Base-by-base conservation (phyloP, 2,329 filamentous ascomycete genomes). In the Colletotrichum abscissum region DNA sequence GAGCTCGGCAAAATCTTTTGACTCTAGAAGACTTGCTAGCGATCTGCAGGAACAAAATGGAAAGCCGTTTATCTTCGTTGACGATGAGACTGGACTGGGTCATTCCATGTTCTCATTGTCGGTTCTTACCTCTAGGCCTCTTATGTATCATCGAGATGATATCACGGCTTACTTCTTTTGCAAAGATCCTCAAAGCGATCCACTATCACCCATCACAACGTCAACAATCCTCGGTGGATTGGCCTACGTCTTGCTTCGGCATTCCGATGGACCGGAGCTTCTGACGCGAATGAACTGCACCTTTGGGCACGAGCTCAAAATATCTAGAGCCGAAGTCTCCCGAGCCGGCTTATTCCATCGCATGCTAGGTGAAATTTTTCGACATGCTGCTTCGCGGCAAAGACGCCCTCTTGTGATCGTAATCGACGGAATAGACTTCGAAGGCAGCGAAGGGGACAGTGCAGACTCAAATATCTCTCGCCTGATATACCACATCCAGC, bases 131-230 rank as follows among this genome's bases (percentile, higher is more conserved):
- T n/a, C n/a, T n/a, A n/a, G n/a, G 12, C 16, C 6, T n/a, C 2
- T 46, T n/a, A 46, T 6, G 7, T n/a, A 1, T 16, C 0, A 3
- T 19, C 14, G 42, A 46, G 1, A 3, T 0, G 14, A n/a, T 19
- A n/a, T 7, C 19, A 46, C 42, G 42, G 42, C 42, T n/a, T 46
- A 19, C 16, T 46, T 46, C 42, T n/a, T 46, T n/a, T 46, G 16
- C 16, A 46, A 46, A 46, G 16, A 46, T 7, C 7, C 42, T 4
- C 5, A 7, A 46, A 7, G 19, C 1, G 42, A n/a, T 46, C 3
- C 16, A 19, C 0, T 1, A 19, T 19, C 42, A 9, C 19, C 6
- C 6, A 16, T 46, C 19, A 46, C 42, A 46, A 46, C 38, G 1
- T 46, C 38, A 19, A 46, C 38, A 5, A 46, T 46, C 7, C 16